These are phyloP conservation scores for Dioscorea dumetorum DNA, from an alignment of 106 monocot species.

Conservation along the genomic window DNA sequence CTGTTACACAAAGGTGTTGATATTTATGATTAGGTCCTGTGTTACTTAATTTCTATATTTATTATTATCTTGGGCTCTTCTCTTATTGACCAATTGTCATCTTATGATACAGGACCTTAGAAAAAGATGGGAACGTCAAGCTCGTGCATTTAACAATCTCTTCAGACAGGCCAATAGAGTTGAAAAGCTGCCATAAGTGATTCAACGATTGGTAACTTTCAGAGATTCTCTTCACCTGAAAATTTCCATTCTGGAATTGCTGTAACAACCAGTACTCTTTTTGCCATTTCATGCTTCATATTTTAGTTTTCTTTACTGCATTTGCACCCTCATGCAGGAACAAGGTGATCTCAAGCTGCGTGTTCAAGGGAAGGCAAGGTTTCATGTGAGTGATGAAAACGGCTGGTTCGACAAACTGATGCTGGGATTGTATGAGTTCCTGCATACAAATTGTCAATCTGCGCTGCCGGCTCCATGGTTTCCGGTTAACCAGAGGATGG, in stretches of 20 bases:
- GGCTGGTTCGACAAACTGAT: no score
- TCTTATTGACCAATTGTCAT: neutral
- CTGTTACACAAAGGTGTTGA: no score
- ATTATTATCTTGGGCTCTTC: neutral
- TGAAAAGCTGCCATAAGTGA: constrained; percentile 78
- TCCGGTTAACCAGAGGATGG: no score
- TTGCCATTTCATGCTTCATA: neutral
- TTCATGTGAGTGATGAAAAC: no score
- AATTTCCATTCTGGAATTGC: neutral
- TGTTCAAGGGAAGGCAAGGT: no score
- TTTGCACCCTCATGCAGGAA: constrained; percentile 43
- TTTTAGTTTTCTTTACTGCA: neutral
- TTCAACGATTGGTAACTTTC: constrained; percentile 84
- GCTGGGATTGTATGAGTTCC: no score
- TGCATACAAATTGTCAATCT: no score
- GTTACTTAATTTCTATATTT: neutral
- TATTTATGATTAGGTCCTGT: no score
- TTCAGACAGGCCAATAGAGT: constrained; percentile 96
- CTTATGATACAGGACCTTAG: constrained; percentile 57
- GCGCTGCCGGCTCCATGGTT: no score
- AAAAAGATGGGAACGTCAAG: constrained; percentile 93
- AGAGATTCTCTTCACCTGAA: neutral
- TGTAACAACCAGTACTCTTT: neutral
- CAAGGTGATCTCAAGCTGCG: constrained; percentile 99
- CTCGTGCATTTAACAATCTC: constrained; percentile 78